A percentile compares a stretch with the other conserved stretches of the same genome.
These are phyloP conservation scores for Candida yuanshanica DNA, from an alignment of 805 yeast genomes.

Conservation along the genomic window DNA sequence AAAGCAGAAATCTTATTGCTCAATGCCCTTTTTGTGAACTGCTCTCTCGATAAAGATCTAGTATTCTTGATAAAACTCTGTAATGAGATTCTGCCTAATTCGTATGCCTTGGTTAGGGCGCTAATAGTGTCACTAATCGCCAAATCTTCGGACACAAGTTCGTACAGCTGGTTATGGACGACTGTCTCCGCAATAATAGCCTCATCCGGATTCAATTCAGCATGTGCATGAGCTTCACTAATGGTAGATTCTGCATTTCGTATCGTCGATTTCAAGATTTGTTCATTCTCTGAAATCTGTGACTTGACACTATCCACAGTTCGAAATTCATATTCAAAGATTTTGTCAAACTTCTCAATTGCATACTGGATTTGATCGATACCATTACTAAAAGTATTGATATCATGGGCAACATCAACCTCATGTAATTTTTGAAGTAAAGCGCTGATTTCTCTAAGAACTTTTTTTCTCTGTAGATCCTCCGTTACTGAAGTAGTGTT, in stretches of 20 bases:
- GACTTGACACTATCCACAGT: slow-evolving; percentile 22
- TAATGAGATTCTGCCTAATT: slow-evolving; percentile 38
- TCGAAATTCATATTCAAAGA: slow-evolving; percentile 30
- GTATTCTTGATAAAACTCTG: slow-evolving; percentile 34
- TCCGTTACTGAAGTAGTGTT: slow-evolving; percentile 5
- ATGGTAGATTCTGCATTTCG: slow-evolving; percentile 26
- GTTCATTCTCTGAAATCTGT: slow-evolving; percentile 25
- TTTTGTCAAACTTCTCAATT: slow-evolving; percentile 30
- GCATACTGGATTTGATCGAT: slow-evolving; percentile 26
- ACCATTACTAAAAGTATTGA: slow-evolving; percentile 18
- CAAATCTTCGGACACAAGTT: slow-evolving; percentile 55
- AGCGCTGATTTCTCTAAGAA: slow-evolving; percentile 10
- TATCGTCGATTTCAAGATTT: slow-evolving; percentile 25
- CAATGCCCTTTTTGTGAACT: slow-evolving; percentile 48
- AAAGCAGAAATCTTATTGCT: slow-evolving; percentile 32
- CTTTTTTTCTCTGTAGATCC: slow-evolving; percentile 6
- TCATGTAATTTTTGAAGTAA: slow-evolving; percentile 21
- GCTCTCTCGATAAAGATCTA: slow-evolving; percentile 57
- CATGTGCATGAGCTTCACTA: slow-evolving; percentile 26
- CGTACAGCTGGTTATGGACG: slow-evolving; percentile 57
- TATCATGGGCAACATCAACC: slow-evolving; percentile 19
- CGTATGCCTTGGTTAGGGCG: slow-evolving; percentile 51
- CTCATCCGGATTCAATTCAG: slow-evolving; percentile 35
- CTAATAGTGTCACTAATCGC: slow-evolving; percentile 68
- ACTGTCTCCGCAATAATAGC: slow-evolving; percentile 45